Evolutionary conservation across 768 basidiomycete species (phyloP).

Genomic region (Boletus bicolor): DNA sequence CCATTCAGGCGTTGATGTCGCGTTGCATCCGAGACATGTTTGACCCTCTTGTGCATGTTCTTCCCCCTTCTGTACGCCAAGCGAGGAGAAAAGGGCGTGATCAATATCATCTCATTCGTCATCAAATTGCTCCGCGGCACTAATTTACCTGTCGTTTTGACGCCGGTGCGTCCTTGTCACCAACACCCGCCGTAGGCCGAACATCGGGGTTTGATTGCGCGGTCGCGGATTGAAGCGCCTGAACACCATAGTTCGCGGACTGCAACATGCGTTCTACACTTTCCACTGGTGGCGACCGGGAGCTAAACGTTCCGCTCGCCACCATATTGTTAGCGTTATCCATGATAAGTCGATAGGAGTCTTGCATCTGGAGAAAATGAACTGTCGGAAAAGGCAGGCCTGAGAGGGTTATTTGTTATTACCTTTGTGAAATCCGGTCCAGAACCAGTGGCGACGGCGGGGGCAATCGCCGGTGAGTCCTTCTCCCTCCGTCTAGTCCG

Average conservation of each 20-base stretch:
- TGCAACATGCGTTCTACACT: conserved; percentile 44
- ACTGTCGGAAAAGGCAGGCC: conserved; percentile 11
- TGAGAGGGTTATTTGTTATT: conserved; percentile 5
- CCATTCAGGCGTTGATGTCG: conserved; percentile 88
- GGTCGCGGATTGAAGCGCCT: conserved; percentile 30
- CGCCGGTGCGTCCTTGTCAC: conserved; percentile 31
- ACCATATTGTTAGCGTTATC: conserved; percentile 36
- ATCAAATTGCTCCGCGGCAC: conserved; percentile 26
- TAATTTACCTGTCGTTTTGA: conserved; percentile 35
- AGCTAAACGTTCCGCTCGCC: conserved; percentile 19
- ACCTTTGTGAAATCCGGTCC: conserved; percentile 45
- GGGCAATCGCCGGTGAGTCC: conserved; percentile 28
- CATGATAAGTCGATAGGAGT: conserved; percentile 44
- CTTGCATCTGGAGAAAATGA: conserved; percentile 34
- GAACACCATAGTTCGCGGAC: conserved; percentile 39
- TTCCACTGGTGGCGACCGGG: conserved; percentile 29
- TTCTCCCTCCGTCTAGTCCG: conserved; percentile 39
- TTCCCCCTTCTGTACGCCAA: conserved; percentile 35
- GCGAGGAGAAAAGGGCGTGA: conserved; percentile 8
- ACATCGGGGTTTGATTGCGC: conserved; percentile 29
- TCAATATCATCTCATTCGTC: conserved; percentile 31
- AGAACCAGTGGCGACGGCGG: conserved; percentile 26
- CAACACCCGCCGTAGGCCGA: conserved; percentile 19
- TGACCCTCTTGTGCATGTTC: conserved; percentile 57
- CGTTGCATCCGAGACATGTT: conserved; percentile 76